Conservation (phyloP, 108 stramenopile species). For the Aurantiochytrium sp. region DNA sequence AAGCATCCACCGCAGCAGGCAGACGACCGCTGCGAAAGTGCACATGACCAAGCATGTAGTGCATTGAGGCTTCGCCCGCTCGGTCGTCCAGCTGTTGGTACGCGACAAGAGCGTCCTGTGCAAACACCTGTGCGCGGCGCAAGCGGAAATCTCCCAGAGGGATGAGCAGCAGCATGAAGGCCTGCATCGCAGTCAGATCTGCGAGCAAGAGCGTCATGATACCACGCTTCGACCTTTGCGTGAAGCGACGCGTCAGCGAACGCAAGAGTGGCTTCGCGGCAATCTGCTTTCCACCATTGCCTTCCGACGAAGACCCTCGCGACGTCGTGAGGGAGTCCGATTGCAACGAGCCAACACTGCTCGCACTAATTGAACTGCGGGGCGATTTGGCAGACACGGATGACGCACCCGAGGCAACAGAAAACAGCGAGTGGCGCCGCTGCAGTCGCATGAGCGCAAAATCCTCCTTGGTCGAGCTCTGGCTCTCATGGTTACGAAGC, state of each 20-base stretch:
- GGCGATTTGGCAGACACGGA: neutral
- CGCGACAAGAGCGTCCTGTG: neutral
- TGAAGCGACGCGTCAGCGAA: neutral
- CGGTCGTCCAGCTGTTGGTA: neutral
- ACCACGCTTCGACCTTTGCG: neutral
- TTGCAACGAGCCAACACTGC: neutral
- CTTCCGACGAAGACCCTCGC: neutral
- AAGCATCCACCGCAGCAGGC: neutral
- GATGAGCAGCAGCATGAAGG: neutral
- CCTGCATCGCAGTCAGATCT: neutral
- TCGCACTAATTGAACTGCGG: neutral
- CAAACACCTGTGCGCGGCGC: neutral
- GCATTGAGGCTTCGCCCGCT: neutral
- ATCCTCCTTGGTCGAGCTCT: neutral
- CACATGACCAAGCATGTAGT: neutral
- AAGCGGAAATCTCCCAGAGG: neutral
- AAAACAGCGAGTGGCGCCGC: conserved; percentile 3
- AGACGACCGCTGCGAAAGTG: neutral
- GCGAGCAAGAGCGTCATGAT: neutral
- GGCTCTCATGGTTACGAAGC: neutral
- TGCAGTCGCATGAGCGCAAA: neutral
- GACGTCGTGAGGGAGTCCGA: neutral
- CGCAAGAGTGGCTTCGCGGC: neutral
- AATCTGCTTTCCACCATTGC: neutral
- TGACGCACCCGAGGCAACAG: neutral